Evolutionary conservation across 2,329 filamentous ascomycete genomes (phyloP), one percentile per base, ranked within the genome.

Genomic region (Chaetomium olivaceum): DNA sequence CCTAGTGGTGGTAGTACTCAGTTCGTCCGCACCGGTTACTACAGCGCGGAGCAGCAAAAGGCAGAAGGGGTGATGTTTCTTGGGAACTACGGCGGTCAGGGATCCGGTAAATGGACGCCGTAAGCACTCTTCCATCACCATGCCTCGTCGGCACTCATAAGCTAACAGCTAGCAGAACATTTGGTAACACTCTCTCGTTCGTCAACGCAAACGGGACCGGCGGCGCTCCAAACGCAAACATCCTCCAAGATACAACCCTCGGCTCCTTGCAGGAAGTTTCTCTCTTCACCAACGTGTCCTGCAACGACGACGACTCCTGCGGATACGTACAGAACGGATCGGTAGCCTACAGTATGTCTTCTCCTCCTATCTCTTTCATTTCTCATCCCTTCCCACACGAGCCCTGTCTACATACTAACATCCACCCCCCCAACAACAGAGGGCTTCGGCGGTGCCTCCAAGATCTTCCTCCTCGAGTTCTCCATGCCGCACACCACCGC

Each of bases 401-500:
- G 9, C 12, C 7, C 23, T 50, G 14, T 31, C 1, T 3, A 11
- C 3, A 9, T n/a, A 54, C 58, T 33, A 54, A 54, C 27, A 14
- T 80, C 76, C 48, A 16, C 14, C 36, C 14, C 36, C 16, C 39
- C 39, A 19, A 43, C 76, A 48, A 50, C 12, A 64, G 62, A 67
- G 6, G 73, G 50, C 3, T 46, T 33, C 33, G 23, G 11, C 16
- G 31, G 12, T 31, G 11, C 31, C 8, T 11, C 5, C 6, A 39
- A 29, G 25, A 59, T 46, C 43, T 43, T 64, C 43, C 43, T 65
- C 39, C 39, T 67, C 61, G 50, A 52, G 11, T 58, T 62, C 55
- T 60, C 57, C 63, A 93, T 93, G 91, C 90, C 90, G 9, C 73
- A 82, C 57, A 23, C 54, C 56, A 59, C 31, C 55, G 21, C 46